These are phyloP conservation scores for Colletotrichum melonis DNA, from an alignment of 2,329 filamentous ascomycete genomes.

Conservation along the genomic window DNA sequence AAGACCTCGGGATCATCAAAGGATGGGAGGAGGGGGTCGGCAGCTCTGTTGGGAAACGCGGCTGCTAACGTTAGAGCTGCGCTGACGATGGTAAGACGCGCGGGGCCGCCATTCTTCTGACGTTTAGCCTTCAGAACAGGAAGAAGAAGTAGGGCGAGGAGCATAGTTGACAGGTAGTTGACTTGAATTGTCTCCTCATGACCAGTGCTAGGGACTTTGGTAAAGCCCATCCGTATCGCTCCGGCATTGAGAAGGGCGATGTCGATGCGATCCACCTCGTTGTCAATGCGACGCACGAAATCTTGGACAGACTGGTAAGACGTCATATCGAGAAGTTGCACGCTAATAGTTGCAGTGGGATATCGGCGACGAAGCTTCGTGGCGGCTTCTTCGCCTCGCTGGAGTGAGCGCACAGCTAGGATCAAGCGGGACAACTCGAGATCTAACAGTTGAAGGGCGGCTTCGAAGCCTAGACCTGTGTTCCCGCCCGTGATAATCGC, in stretches of 20 bases:
- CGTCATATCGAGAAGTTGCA: slow-evolving; percentile 62
- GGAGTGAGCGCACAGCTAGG: slow-evolving; percentile 55
- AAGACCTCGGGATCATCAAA: slow-evolving; percentile 45
- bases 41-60: slow-evolving; percentile 38
- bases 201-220: slow-evolving; percentile 42
- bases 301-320: slow-evolving; percentile 56
- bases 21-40: slow-evolving; percentile 38
- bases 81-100: slow-evolving; percentile 44
- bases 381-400: slow-evolving; percentile 56
- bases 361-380: slow-evolving; percentile 42
- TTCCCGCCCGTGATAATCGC: slow-evolving; percentile 63
- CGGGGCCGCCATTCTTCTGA: slow-evolving; percentile 35
- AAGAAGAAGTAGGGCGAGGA: slow-evolving; percentile 47
- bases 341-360: slow-evolving; percentile 52
- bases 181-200: slow-evolving; percentile 55
- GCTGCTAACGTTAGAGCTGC: slow-evolving; percentile 41
- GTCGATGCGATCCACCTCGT: slow-evolving; percentile 51
- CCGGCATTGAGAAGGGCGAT: slow-evolving; percentile 60
- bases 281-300: slow-evolving; percentile 53
- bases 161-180: slow-evolving; percentile 50
- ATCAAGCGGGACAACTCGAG: slow-evolving; percentile 55
- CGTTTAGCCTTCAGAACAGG: slow-evolving; percentile 45
- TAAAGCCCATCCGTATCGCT: slow-evolving; percentile 40
- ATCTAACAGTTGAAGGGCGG: slow-evolving; percentile 52
- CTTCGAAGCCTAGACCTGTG: slow-evolving; percentile 58